phyloP scores from a whole-genome alignment of 2,329 filamentous ascomycete species.

The Sporothrix brunneoviolacea region DNA sequence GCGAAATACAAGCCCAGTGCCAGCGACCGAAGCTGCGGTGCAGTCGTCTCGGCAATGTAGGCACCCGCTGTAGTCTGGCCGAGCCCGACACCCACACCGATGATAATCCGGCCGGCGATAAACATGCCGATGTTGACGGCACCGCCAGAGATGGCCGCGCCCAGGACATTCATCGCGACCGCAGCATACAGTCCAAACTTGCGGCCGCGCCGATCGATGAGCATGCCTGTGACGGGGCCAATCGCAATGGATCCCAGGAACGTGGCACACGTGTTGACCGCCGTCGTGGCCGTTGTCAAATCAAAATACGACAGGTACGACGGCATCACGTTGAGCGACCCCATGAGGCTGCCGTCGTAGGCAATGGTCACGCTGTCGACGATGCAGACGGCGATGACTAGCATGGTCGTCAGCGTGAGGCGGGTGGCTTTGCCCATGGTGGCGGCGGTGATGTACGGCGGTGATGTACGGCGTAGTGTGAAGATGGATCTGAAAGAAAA shows the following conservation, averaged over 20 bases:
- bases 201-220: slow-evolving; percentile 23
- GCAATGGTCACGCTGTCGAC: slow-evolving; percentile 19
- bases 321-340: slow-evolving; percentile 28
- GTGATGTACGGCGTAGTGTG: no score
- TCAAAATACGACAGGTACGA: slow-evolving; percentile 27
- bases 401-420: slow-evolving; percentile 17
- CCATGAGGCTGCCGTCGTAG: slow-evolving; percentile 29
- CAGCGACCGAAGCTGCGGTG: no score
- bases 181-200: no score
- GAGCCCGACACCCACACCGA: slow-evolving; percentile 21
- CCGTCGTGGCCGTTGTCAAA: slow-evolving; percentile 27
- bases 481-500: background rate
- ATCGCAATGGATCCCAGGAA: slow-evolving; percentile 22
- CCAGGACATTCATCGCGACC: slow-evolving; percentile 19
- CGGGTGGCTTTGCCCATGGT: background rate
- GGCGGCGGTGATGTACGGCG: background rate
- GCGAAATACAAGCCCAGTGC: no score
- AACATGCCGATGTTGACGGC: slow-evolving; percentile 25
- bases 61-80: no score
- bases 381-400: slow-evolving; percentile 19
- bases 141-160: slow-evolving; percentile 19
- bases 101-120: slow-evolving; percentile 21
- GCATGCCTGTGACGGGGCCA: slow-evolving; percentile 18
- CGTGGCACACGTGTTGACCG: slow-evolving; percentile 25
- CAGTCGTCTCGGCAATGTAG: no score